phyloP scores from a whole-genome alignment of 352 stramenopile species.

The Phytophthora sp. region DNA sequence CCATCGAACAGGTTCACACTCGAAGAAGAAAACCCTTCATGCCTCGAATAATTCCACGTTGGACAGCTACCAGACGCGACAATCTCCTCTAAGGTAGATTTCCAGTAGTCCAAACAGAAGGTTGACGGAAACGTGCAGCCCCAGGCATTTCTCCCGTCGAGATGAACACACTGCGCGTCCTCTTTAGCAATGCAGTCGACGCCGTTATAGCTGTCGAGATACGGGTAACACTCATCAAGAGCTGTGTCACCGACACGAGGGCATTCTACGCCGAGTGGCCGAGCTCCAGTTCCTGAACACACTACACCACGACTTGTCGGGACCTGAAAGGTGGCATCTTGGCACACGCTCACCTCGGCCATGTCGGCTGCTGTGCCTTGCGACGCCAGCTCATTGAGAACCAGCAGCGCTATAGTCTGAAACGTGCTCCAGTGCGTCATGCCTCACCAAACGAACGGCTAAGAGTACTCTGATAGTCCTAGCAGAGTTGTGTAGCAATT shows the following conservation, averaged over 20 bases:
- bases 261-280: slow-evolving; percentile 38
- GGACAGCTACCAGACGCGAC: slow-evolving; percentile 19
- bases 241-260: slow-evolving; percentile 38
- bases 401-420: slow-evolving; percentile 2
- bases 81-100: slow-evolving; percentile 4
- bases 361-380: slow-evolving; percentile 1
- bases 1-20: slow-evolving; percentile 22
- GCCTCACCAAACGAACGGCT: slow-evolving; percentile 1
- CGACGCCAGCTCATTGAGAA: slow-evolving; percentile 1
- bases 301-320: slow-evolving; percentile 32
- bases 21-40: slow-evolving; percentile 8
- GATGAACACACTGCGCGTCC: slow-evolving; percentile 41
- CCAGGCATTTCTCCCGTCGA: slow-evolving; percentile 38
- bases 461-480: slow-evolving; percentile 13
- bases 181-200: slow-evolving; percentile 41
- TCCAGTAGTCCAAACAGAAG: slow-evolving; percentile 14
- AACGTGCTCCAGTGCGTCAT: slow-evolving; percentile 22
- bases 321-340: slow-evolving; percentile 49
- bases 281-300: slow-evolving; percentile 36
- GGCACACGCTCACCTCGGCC: slow-evolving; percentile 42
- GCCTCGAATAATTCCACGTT: slow-evolving; percentile 36
- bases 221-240: slow-evolving; percentile 39
- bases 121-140: slow-evolving; percentile 52
- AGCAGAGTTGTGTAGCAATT: slow-evolving; percentile 8
- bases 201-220: slow-evolving; percentile 39